Evolutionary conservation across 1,284 basidiomycete genomes (phyloP).

Genomic region (Gymnopus androsaceus): DNA sequence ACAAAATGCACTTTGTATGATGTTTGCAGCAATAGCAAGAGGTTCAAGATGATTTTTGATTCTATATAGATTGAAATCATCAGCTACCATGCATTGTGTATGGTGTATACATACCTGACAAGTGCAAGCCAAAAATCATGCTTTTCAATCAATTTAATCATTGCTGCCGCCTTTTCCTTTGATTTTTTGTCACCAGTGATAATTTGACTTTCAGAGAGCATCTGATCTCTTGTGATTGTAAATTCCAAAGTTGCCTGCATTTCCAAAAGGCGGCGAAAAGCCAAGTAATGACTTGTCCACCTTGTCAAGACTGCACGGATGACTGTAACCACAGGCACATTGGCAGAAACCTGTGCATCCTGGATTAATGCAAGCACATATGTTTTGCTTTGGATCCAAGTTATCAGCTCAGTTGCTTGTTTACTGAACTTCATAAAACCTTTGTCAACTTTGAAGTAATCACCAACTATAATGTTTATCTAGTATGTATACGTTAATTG

Average conservation of each 20-base stretch:
- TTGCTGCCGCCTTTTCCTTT: conserved; percentile 27
- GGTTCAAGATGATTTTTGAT: conserved; percentile 2
- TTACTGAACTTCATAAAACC: conserved; percentile 22
- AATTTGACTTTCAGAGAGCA: conserved; percentile 20
- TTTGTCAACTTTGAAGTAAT: conserved; percentile 34
- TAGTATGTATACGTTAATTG: too few species aligned
- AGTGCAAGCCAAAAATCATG: conserved; percentile 30
- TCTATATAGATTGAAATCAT: conserved; percentile 25
- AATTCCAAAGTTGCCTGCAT: conserved; percentile 22
- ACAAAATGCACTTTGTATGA: conserved; percentile 7
- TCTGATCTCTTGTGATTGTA: conserved; percentile 17
- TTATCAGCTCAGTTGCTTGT: conserved; percentile 28
- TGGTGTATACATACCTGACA: conserved; percentile 19
- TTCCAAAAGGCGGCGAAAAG: conserved; percentile 27
- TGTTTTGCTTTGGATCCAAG: conserved; percentile 30
- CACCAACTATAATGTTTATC: conserved; percentile 38
- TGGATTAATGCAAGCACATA: conserved; percentile 24
- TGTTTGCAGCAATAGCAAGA: conserved; percentile 8
- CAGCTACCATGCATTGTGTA: conserved; percentile 25
- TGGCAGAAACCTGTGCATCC: neutral
- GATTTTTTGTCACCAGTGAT: conserved; percentile 21
- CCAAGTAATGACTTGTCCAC: conserved; percentile 36
- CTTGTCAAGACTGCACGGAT: conserved; percentile 30
- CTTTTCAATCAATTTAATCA: conserved; percentile 27
- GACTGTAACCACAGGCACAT: conserved; percentile 8